Base-by-base conservation (phyloP, 2,329 filamentous ascomycete genomes). In the Microsporum canis region DNA sequence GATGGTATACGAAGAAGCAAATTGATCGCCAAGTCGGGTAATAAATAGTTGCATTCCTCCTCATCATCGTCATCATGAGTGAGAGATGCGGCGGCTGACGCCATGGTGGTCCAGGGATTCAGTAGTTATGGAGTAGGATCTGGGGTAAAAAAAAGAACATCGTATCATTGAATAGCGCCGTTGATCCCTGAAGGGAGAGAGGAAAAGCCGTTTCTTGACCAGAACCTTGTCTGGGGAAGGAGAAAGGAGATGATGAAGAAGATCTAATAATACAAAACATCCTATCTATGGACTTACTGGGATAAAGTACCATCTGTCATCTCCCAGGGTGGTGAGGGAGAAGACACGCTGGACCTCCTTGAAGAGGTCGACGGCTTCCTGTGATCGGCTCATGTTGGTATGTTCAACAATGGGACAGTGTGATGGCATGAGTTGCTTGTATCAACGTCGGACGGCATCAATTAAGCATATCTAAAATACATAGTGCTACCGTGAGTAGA, bases 301-400 rank as follows among this genome's bases (percentile, higher is more conserved):
- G 59, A 62, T 62, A n/a, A 62, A 58, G 31, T 62, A 62, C 61
- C 61, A 60, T 57, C 58, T 57, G 27, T 60, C 58, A 6, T 60
- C 14, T n/a, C 61, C 61, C 27, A 62, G 58, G 31, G n/a, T 60
- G n/a, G 57, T 36, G 41, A 51, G 60, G 36, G 61, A 51, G 58
- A 60, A 62, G 49, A 27, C 57, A n/a, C 29, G 33, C 41, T 60
- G 49, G 49, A 62, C 39, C 34, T 47, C 49, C 47, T 62, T 39
- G 61, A 62, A 62, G n/a, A 62, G 58, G 49, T 29, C 31, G 10
- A 41, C 29, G 43, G 61, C 58, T 57, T 62, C 61, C 29, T 60
- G 58, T 31, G 58, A 41, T 39, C 38, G 8, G 38, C 38, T 39
- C 38, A 14, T 57, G 10, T 10, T 36, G 34, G 5, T 36, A 36